Conservation (phyloP, 2,329 filamentous ascomycete genomes). For the Leptographium wingfieldii region DNA sequence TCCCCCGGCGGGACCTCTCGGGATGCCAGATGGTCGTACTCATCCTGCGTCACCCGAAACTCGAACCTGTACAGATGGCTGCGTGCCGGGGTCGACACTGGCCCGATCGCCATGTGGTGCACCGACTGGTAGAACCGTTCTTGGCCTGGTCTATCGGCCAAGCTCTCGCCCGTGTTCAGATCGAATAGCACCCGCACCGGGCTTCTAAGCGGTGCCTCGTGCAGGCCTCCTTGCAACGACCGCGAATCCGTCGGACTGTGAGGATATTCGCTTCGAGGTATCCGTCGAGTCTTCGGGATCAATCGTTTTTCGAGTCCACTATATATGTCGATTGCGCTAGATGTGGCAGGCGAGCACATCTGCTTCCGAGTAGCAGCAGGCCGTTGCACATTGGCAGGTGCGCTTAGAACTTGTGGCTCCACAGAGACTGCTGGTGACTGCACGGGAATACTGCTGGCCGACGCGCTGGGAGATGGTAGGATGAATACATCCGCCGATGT, state of each 20-base stretch:
- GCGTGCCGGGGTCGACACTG: slow-evolving; percentile 23
- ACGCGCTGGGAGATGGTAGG: neutral
- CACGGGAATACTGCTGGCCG: neutral
- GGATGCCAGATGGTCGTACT: slow-evolving; percentile 23
- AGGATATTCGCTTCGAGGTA: slow-evolving; percentile 25
- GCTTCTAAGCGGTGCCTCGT: slow-evolving; percentile 34
- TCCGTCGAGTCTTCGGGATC: slow-evolving; percentile 10
- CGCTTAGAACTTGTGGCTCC: neutral
- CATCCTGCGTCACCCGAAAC: slow-evolving; percentile 31
- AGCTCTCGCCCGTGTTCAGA: neutral
- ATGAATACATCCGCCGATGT: neutral
- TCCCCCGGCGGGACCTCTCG: slow-evolving; percentile 17
- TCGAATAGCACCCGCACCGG: slow-evolving; percentile 28
- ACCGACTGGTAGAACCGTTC: slow-evolving; percentile 45
- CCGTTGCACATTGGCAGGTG: neutral
- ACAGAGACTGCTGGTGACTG: neutral
- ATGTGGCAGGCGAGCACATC: neutral
- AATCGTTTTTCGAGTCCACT: neutral
- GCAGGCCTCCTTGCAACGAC: slow-evolving; percentile 30
- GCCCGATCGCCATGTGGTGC: slow-evolving; percentile 34
- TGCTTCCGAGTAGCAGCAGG: neutral
- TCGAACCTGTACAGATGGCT: slow-evolving; percentile 27
- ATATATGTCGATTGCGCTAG: neutral
- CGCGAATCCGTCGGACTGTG: slow-evolving; percentile 26
- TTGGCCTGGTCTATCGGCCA: neutral